Evolutionary conservation across 768 basidiomycete genomes (phyloP), one percentile per base, ranked within the genome.

Genomic region (Holtermanniella nyarrowii): DNA sequence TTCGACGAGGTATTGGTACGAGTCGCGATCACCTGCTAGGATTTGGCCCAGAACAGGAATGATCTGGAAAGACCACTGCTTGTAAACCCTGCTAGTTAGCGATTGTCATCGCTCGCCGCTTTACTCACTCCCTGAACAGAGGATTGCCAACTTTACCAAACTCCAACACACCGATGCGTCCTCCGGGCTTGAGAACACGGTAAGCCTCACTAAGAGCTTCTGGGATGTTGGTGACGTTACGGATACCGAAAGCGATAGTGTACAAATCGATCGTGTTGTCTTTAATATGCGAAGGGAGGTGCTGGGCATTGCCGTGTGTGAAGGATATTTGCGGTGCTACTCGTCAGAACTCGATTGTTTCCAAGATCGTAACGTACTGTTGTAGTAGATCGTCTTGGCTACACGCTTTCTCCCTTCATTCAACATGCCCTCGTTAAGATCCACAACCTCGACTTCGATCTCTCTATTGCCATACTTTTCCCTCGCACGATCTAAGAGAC

Each of bases 321-420:
- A 99, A 97, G 14, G 83, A 80, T 55, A 99, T 80, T 74, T 95
- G 91, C 13, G 88, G 86, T 20, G 90, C 90, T 95, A 60, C 26
- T 37, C 46, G 20, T 18, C 4, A 12, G 7, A 20, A 14, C 4
- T 37, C 31, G 16, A 37, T 16, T 37, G 31, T 7, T 7, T 37
- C 16, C 31, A 37, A 16, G 31, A 27, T 54, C 22, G 74, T 81
- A 72, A 60, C 73, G 58, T 62, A 96, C 93, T 93, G 63, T 86
- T 88, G 72, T 97, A 85, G 72, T 97, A 99, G 85, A 99, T 91
- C 1, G 93, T 97, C 77, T 87, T 84, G 61, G 89, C 90, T 71
- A 96, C 89, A 41, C 90, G 76, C 65, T 79, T 84, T 71, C 80
- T 79, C 1, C 95, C 95, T 68, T 93, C 91, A 57, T 84, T 80